Evolutionary conservation across 1,139 yeast species (phyloP).

Genomic region (Geotrichum histeridarum): DNA sequence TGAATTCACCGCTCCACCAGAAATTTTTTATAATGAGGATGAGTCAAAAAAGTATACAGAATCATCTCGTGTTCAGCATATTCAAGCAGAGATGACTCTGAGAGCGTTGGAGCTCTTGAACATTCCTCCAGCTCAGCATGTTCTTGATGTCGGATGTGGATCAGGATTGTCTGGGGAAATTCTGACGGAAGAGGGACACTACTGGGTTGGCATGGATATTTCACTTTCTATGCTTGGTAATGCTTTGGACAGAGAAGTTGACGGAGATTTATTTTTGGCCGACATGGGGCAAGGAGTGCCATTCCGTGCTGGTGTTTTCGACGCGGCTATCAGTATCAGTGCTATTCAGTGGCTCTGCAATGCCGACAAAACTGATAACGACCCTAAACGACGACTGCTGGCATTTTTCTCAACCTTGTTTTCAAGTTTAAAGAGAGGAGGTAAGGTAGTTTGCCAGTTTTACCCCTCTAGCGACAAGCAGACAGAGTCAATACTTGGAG

Average conservation of each 20-base stretch:
- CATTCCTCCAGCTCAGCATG: slow-evolving; percentile 58
- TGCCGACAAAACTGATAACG: slow-evolving; percentile 78
- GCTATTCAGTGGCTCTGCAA: slow-evolving; percentile 98
- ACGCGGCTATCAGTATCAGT: slow-evolving; percentile 91
- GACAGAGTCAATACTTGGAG: slow-evolving; percentile 65
- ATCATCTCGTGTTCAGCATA: slow-evolving; percentile 93
- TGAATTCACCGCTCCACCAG: slow-evolving; percentile 96
- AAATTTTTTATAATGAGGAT: slow-evolving; percentile 82
- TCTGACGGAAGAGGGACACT: slow-evolving; percentile 85
- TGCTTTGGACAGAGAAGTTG: slow-evolving; percentile 84
- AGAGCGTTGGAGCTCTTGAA: slow-evolving; percentile 85
- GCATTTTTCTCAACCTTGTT: slow-evolving; percentile 83
- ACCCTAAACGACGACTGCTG: slow-evolving; percentile 79
- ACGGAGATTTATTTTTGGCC: slow-evolving; percentile 84
- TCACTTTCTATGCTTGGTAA: slow-evolving; percentile 95
- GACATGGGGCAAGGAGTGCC: slow-evolving; percentile 96
- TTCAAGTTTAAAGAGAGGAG: slow-evolving; percentile 84
- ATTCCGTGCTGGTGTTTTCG: slow-evolving; percentile 92
- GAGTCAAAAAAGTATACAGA: slow-evolving; percentile 88
- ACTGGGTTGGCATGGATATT: slow-evolving; percentile 96
- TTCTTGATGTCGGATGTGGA: slow-evolving; percentile 95
- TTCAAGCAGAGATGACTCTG: slow-evolving; percentile 95
- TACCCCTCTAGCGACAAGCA: slow-evolving; percentile 90
- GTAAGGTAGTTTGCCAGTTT: slow-evolving; percentile 94
- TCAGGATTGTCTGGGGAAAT: slow-evolving; percentile 95